A percentile compares a stretch with the other conserved stretches of the same genome.
These are phyloP conservation scores for Carex littledalei DNA, from an alignment of 176 grass and related monocot genomes.

Conservation along the genomic window DNA sequence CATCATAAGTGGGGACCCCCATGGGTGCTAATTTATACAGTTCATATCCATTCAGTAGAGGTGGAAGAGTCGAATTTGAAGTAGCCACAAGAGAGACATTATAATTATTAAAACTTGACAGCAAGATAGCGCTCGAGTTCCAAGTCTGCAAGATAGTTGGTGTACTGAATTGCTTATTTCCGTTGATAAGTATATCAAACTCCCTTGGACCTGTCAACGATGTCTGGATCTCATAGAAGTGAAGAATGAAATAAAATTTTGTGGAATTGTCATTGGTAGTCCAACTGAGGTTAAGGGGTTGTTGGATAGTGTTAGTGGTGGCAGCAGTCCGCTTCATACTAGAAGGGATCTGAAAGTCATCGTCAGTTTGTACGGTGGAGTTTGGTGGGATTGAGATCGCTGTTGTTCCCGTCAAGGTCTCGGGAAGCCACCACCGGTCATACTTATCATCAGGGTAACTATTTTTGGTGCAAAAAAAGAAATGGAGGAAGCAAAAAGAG, in stretches of 20 bases:
- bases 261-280: background rate
- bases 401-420: background rate
- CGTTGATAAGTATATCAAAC: constrained; percentile 14
- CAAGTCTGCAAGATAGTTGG: no score
- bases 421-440: constrained; percentile 35
- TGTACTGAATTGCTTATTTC: background rate
- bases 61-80: constrained; percentile 15
- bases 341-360: constrained; percentile 17
- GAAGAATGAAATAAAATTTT: constrained; percentile 14
- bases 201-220: background rate
- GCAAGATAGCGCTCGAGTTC: background rate
- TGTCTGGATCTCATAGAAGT: constrained; percentile 22
- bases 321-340: constrained; percentile 28
- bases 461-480: background rate
- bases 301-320: background rate
- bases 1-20: background rate
- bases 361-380: background rate
- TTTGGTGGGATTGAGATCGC: background rate
- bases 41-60: constrained; percentile 35
- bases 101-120: background rate
- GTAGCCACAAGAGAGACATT: background rate
- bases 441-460: constrained; percentile 40
- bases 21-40: background rate
- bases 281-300: background rate
- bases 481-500: background rate